Evolutionary conservation across 1,284 basidiomycete genomes (phyloP), one percentile per base, ranked within the genome.

Genomic region (Pseudozyma flocculosa): DNA sequence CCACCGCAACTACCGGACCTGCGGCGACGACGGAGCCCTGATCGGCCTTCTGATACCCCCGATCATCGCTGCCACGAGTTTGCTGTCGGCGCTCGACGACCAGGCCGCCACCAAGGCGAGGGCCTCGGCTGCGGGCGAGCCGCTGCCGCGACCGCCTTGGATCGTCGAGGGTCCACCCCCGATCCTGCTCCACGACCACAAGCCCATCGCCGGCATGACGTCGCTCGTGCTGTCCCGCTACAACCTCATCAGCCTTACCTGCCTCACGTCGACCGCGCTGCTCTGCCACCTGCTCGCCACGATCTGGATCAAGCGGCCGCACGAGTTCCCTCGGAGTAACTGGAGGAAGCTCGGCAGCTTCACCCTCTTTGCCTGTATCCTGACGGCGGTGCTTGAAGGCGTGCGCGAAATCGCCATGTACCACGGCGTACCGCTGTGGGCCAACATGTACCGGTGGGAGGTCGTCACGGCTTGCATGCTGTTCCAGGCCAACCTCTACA

Each of bases 401-500:
- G 45, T 78, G 13, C 54, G 67, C 17, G 72, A 76, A 14, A 43
- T 72, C 1, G 58, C 76, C 8, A 56, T 56, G n/a, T 65, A 59
- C 24, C 68, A 70, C 24, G 62, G 54, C 26, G 46, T 79, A 17
- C 75, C 75, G 4, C 53, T 70, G 36, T 78, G 75, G 68, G 60
- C 60, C 39, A 52, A 61, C 37, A 50, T 70, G 36, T 54, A 51
- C 17, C 51, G 54, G 14, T 70, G 66, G 62, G 94, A 98, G 73
- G 83, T 91, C 44, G 80, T 85, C 18, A 81, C 88, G 13, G 84
- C 85, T 21, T 86, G 90, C 0, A 76, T 89, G 41, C 90, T 94
- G 80, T 97, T 89, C 79, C 95, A 98, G 76, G 87, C 91, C 68
- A 87, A 89, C 40, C 82, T 97, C 48, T 98, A 97, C 76, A 83